Evolutionary conservation across 2,329 filamentous ascomycete genomes (phyloP).

Genomic region (Dactylellina leptospora): DNA sequence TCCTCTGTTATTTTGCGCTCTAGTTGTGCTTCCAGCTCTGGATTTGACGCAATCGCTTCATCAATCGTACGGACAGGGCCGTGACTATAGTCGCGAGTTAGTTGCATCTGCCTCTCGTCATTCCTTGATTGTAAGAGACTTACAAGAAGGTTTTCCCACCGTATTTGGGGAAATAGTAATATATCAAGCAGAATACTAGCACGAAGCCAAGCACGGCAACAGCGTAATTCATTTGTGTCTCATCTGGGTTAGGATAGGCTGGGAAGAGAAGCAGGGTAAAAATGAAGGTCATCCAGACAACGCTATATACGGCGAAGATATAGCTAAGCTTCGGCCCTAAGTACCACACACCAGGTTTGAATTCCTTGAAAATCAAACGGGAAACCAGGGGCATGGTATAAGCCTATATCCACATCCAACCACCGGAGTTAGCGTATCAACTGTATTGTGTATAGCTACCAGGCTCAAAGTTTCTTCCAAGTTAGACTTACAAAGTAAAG

Average conservation of each 20-base stretch:
- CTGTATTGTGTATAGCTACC: neutral
- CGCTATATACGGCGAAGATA: slow-evolving; percentile 56
- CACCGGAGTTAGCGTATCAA: neutral
- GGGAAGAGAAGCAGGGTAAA: slow-evolving; percentile 58
- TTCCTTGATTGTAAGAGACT: neutral
- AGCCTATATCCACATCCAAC: slow-evolving; percentile 34
- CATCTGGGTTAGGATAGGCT: slow-evolving; percentile 54
- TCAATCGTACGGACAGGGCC: slow-evolving; percentile 27
- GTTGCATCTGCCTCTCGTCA: neutral
- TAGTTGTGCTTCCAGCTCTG: slow-evolving; percentile 1
- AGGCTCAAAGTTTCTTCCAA: neutral
- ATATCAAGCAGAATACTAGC: slow-evolving; percentile 57
- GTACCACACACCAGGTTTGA: slow-evolving; percentile 58
- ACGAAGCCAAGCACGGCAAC: slow-evolving; percentile 58
- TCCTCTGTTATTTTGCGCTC: neutral
- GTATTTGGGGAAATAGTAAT: slow-evolving; percentile 57
- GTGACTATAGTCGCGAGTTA: slow-evolving; percentile 2
- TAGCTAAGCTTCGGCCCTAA: slow-evolving; percentile 57
- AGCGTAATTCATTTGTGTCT: slow-evolving; percentile 59
- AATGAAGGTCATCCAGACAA: slow-evolving; percentile 59
- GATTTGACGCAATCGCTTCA: neutral
- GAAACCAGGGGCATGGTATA: slow-evolving; percentile 59
- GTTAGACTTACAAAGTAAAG: slow-evolving; percentile 58
- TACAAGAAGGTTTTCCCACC: slow-evolving; percentile 58
- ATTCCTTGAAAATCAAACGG: slow-evolving; percentile 57